phyloP scores from a whole-genome alignment of 2,329 filamentous ascomycete genomes.

The Monilinia fructicola region DNA sequence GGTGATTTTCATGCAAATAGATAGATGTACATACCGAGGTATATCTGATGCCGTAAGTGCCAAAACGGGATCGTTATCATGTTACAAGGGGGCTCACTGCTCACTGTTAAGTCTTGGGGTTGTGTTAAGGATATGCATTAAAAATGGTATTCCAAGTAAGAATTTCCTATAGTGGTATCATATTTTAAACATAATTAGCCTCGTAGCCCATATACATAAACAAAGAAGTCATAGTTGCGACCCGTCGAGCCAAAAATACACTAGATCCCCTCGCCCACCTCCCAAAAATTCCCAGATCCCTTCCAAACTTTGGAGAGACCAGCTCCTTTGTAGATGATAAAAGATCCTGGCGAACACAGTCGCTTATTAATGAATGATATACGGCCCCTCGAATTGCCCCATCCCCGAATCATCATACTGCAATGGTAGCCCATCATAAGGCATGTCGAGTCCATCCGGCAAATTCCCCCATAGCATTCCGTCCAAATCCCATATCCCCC shows the following conservation, averaged over 20 bases:
- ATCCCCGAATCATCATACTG: slow-evolving; percentile 17
- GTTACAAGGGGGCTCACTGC: not conserved
- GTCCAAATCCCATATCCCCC: slow-evolving; percentile 56
- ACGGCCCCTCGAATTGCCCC: not conserved
- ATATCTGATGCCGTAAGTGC: not conserved
- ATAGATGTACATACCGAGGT: not conserved
- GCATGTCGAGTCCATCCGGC: slow-evolving; percentile 43
- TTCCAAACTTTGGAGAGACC: not conserved
- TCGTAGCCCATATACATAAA: not conserved
- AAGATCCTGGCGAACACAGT: not conserved
- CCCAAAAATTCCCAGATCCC: not conserved
- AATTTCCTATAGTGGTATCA: slow-evolving; percentile 15
- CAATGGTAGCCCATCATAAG: slow-evolving; percentile 37
- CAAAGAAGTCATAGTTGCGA: not conserved
- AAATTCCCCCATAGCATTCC: slow-evolving; percentile 54
- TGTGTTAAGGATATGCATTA: not conserved
- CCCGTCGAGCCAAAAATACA: not conserved
- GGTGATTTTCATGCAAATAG: not conserved
- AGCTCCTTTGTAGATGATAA: not conserved
- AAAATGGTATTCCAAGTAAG: not conserved
- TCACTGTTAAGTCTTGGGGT: not conserved
- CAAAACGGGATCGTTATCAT: not conserved
- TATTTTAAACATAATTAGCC: not conserved
- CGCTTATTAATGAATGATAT: slow-evolving; percentile 20
- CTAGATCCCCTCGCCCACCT: not conserved